Percentiles rank a stretch among this genome's conserved stretches.
These are phyloP conservation scores for Salvia rosmarinus DNA, from an alignment of 257 asterid species.

Conservation along the genomic window DNA sequence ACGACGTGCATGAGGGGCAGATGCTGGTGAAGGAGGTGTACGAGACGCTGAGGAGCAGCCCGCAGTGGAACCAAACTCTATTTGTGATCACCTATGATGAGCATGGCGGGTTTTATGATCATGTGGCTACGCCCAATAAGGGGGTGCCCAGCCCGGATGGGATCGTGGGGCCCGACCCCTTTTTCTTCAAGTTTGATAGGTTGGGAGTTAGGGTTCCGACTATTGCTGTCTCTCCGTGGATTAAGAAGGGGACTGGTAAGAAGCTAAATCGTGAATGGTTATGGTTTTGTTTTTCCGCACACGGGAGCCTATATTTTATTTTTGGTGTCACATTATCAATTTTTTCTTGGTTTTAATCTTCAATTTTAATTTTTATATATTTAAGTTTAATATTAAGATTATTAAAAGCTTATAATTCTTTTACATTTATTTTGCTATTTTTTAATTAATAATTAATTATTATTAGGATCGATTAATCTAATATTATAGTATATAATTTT, in stretches of 20 bases:
- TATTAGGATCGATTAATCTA: too few species aligned
- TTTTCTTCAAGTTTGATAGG: slow-evolving; percentile 65
- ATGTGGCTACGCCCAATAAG: slow-evolving; percentile 64
- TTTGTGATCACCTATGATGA: slow-evolving; percentile 82
- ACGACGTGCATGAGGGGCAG: slow-evolving; percentile 84
- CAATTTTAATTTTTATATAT: too few species aligned
- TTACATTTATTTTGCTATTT: too few species aligned
- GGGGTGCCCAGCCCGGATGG: slow-evolving; percentile 88
- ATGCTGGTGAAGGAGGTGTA: slow-evolving; percentile 92
- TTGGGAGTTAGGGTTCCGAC: slow-evolving; percentile 90
- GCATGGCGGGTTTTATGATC: slow-evolving; percentile 92
- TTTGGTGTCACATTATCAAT: too few species aligned
- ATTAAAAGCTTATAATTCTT: too few species aligned
- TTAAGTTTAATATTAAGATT: too few species aligned
- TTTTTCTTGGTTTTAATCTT: too few species aligned
- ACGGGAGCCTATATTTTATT: too few species aligned
- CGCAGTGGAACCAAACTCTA: slow-evolving; percentile 81
- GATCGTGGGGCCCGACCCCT: slow-evolving; percentile 78
- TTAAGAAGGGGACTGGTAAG: slow-evolving; percentile 72
- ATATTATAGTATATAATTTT: too few species aligned
- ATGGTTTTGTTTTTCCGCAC: too few species aligned
- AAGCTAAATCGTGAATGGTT: not conserved
- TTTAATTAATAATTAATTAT: too few species aligned
- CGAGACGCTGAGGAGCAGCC: slow-evolving; percentile 75
- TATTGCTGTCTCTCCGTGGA: slow-evolving; percentile 75